These are phyloP conservation scores for Geotrichum fermentans DNA, from an alignment of 1,139 yeast genomes.

Conservation along the genomic window DNA sequence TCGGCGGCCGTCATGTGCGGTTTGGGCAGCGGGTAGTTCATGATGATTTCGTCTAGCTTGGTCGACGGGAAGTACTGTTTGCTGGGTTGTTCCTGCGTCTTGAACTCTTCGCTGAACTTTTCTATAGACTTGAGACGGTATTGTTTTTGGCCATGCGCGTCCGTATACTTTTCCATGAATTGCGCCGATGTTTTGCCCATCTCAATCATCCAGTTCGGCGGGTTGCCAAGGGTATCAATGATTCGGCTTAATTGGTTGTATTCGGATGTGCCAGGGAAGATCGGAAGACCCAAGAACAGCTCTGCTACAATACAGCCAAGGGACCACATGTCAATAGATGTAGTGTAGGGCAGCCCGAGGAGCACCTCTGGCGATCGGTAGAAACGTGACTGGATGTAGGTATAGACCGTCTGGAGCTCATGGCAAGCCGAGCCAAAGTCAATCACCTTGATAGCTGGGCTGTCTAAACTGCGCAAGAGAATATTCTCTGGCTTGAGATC, in stretches of 20 bases:
- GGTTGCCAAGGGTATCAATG: constrained; percentile 74
- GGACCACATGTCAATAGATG: constrained; percentile 98
- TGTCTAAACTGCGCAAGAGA: constrained; percentile 71
- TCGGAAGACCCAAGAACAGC: constrained; percentile 83
- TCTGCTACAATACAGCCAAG: constrained; percentile 96
- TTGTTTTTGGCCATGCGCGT: constrained; percentile 37
- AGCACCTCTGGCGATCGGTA: constrained; percentile 95
- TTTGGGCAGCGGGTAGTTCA: constrained; percentile 69
- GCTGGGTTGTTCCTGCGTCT: constrained; percentile 68
- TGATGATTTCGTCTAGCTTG: constrained; percentile 64
- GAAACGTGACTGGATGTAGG: constrained; percentile 92
- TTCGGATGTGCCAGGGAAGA: constrained; percentile 93
- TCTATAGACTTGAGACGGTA: constrained; percentile 53
- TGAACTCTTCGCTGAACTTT: constrained; percentile 54
- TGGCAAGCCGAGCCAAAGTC: constrained; percentile 98
- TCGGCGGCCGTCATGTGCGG: constrained; percentile 61
- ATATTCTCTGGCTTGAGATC: constrained; percentile 96
- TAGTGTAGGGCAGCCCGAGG: constrained; percentile 77
- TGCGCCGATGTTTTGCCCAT: constrained; percentile 81
- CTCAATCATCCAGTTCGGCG: constrained; percentile 95
- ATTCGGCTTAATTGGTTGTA: constrained; percentile 84
- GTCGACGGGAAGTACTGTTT: constrained; percentile 79
- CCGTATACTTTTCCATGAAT: constrained; percentile 51
- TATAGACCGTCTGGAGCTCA: constrained; percentile 81
- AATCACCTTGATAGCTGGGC: constrained; percentile 85